Conservation (phyloP, 2,329 filamentous ascomycete genomes). For the Trichophyton simii region DNA sequence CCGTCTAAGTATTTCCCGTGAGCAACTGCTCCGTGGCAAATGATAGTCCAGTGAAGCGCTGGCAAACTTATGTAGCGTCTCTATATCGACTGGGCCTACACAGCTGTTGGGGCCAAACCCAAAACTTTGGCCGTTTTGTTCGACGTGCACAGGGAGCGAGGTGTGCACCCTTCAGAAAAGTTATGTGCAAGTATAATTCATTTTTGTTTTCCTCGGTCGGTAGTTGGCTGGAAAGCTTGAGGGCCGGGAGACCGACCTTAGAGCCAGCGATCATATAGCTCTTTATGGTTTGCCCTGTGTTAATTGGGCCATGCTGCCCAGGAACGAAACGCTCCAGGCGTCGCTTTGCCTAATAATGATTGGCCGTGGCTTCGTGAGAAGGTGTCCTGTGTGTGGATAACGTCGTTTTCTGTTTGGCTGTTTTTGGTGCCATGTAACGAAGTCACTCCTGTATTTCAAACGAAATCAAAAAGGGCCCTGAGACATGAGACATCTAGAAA, state of each 20-base stretch:
- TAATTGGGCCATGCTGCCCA: not conserved
- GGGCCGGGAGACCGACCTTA: not conserved
- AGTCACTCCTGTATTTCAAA: not conserved
- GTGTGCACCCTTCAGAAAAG: no score
- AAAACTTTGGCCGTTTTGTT: not conserved
- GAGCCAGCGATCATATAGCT: not conserved
- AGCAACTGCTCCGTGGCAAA: not conserved
- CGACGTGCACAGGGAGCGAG: no score
- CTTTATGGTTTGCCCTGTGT: not conserved
- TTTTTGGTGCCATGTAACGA: not conserved
- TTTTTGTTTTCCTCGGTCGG: not conserved
- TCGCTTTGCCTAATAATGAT: not conserved
- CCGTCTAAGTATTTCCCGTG: not conserved
- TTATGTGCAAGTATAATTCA: no score
- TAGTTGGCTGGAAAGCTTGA: not conserved
- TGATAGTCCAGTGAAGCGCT: not conserved
- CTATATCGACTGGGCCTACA: not conserved
- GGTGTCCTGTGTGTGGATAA: not conserved
- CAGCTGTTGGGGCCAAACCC: not conserved
- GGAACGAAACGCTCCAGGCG: not conserved
- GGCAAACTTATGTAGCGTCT: not conserved
- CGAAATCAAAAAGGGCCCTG: slow-evolving; percentile 1
- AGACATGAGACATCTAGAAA: slow-evolving; percentile 6
- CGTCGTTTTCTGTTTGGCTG: not conserved
- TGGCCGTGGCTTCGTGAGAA: not conserved